Base-by-base conservation (phyloP, 2,329 filamentous ascomycete genomes). In the Fusarium mexicanum region DNA sequence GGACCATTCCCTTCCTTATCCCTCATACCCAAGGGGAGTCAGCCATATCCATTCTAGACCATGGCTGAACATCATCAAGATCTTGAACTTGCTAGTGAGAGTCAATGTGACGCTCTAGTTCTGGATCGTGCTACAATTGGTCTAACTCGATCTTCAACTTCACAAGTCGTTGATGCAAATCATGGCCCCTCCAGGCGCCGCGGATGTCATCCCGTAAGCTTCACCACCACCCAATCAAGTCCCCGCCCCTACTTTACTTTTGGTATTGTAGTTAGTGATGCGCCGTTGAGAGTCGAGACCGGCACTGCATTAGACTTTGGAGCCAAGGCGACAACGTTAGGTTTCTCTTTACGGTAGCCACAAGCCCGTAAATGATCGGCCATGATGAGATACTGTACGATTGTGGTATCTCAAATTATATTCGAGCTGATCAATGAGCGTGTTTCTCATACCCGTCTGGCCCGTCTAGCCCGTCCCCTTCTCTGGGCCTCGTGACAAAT, bases 181-280 rank as follows among this genome's bases (percentile, higher is more conserved):
- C 64, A 72, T 68, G n/a, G 57, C 69, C 47, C 64, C 59, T 53
- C 40, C 38, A 63, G 61, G 65, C 72, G 75, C 70, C 65, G 63
- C 71, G 76, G 76, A 76, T 78, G 73, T 69, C 61, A 71, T 74
- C 68, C 76, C 74, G 74, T 64, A 35, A 58, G 59, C 51, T 37
- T 71, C 41, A 46, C 57, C 54, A 68, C 65, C 66, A 67, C 64
- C 67, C 64, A 63, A 59, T 44, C 14, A 18, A 51, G 38, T 48
- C 44, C 46, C 57, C 69, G 47, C 38, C 58, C 55, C 53, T 58
- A 55, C 64, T 59, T 50, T 37, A 53, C n/a, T 50, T 24, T 35
- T 35, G 33, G 33, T 26, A 53, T 2, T 40, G 14, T 26, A 53
- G 20, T 41, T 50, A 44, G 26, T 24, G 29, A 54, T 47, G 54